These are phyloP conservation scores for Macrolepiota dolichaula DNA, from an alignment of 768 basidiomycete species.

Conservation along the genomic window DNA sequence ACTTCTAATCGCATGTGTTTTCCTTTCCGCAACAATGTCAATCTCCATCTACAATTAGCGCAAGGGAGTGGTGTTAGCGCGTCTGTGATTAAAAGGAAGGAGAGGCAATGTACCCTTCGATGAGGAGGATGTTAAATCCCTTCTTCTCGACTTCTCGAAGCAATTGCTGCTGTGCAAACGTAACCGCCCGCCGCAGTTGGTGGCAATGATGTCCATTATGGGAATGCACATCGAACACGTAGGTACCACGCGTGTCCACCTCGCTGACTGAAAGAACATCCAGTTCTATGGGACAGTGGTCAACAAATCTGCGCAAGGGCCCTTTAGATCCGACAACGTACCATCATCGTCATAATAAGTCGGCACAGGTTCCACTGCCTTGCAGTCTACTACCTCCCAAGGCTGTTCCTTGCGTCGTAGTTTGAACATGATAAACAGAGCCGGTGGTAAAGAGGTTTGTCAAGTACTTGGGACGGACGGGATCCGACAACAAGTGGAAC, in stretches of 20 bases:
- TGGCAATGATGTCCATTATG: slow-evolving; percentile 34
- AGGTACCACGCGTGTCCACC: slow-evolving; percentile 53
- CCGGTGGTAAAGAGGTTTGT: not conserved
- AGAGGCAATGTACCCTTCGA: slow-evolving; percentile 53
- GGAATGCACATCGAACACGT: slow-evolving; percentile 56
- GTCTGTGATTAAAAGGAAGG: not conserved
- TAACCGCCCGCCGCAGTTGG: slow-evolving; percentile 49
- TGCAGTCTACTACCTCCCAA: slow-evolving; percentile 78
- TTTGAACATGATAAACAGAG: slow-evolving; percentile 26
- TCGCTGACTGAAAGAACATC: slow-evolving; percentile 56
- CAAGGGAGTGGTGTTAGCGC: slow-evolving; percentile 4
- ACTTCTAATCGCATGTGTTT: slow-evolving; percentile 66
- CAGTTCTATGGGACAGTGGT: slow-evolving; percentile 37
- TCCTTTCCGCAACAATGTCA: slow-evolving; percentile 62
- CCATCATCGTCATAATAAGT: slow-evolving; percentile 64
- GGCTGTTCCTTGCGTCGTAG: slow-evolving; percentile 58
- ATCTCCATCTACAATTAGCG: slow-evolving; percentile 49
- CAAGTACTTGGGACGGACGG: not conserved
- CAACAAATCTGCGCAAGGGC: not conserved
- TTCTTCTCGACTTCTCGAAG: slow-evolving; percentile 49
- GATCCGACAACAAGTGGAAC: slow-evolving; percentile 9
- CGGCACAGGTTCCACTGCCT: slow-evolving; percentile 59
- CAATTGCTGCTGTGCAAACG: slow-evolving; percentile 64
- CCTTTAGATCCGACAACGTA: slow-evolving; percentile 21
- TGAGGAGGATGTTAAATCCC: slow-evolving; percentile 60